Evolutionary conservation across 805 yeast genomes (phyloP), one percentile per base, ranked within the genome.

Genomic region (Wickerhamomyces bisporus): DNA sequence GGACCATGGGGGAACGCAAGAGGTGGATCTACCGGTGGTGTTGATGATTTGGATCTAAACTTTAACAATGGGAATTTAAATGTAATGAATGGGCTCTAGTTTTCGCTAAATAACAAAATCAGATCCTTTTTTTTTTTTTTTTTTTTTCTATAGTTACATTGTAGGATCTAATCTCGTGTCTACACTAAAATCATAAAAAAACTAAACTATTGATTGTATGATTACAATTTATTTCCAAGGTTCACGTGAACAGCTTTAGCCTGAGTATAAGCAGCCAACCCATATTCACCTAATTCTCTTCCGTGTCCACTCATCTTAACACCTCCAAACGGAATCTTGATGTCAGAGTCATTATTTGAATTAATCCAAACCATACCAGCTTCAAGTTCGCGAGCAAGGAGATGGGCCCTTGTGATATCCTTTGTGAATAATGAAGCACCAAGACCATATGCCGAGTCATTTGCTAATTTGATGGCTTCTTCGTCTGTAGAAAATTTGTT

Each of bases 181-280:
- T n/a, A n/a, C n/a, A n/a, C n/a, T n/a, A n/a, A n/a, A n/a, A n/a
- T n/a, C n/a, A n/a, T n/a, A n/a, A n/a, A n/a, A n/a, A n/a, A n/a
- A n/a, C n/a, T n/a, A n/a, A n/a, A n/a, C n/a, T n/a, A n/a, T n/a
- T n/a, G n/a, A n/a, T n/a, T n/a, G n/a, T n/a, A n/a, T n/a, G n/a
- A n/a, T n/a, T 30, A 51, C 38, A 54, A 41, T 34, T 42, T 49
- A 44, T 56, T 58, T 5, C 69, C 72, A 48, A 82, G 58, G 64
- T 84, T 86, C 44, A 88, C 80, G 50, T 83, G 86, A 40, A 79
- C 71, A 24, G 85, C 79, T 58, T 79, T 80, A 39, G 78, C 79
- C 49, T 75, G 76, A 11, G 84, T 79, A 60, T 77, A 80, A 55
- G 71, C 68, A 30, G 66, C 65, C 39, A 79, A 57, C n/a, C 84